These are phyloP conservation scores for Leccinum boreale DNA, from an alignment of 768 basidiomycete species.

Conservation along the genomic window DNA sequence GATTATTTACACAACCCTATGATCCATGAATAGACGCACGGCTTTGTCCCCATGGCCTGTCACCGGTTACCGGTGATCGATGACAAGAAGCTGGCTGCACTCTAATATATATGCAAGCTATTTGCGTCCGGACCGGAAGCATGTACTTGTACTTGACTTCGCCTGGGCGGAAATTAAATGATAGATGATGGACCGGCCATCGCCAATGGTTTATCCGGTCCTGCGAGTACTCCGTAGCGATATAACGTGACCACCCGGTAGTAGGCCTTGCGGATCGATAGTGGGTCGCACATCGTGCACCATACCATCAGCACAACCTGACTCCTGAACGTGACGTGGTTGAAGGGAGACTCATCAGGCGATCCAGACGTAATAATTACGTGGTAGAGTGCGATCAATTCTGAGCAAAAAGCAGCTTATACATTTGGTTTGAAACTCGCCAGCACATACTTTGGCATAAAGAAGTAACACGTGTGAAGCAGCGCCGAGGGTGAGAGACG, in stretches of 20 bases:
- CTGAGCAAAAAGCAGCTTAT: neutral
- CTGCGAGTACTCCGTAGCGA: neutral
- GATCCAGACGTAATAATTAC: neutral
- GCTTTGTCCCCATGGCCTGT: neutral
- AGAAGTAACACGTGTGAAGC: neutral
- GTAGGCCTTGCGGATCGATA: neutral
- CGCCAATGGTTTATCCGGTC: neutral
- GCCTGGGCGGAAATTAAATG: neutral
- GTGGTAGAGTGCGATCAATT: neutral
- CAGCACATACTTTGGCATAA: constrained; percentile 1
- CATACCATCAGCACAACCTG: neutral
- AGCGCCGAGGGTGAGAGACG: neutral
- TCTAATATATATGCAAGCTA: neutral
- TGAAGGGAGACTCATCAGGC: neutral
- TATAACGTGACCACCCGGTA: neutral
- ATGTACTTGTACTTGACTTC: neutral
- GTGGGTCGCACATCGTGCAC: neutral
- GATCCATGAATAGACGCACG: constrained; percentile 6
- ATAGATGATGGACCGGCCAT: neutral
- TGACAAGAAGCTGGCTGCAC: neutral
- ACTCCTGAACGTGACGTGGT: neutral
- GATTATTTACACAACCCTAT: constrained; percentile 1
- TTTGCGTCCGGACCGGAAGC: neutral
- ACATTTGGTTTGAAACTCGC: neutral
- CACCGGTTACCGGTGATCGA: neutral